phyloP scores from a whole-genome alignment of 129 eudicot genomes.

The Sambucus nigra region DNA sequence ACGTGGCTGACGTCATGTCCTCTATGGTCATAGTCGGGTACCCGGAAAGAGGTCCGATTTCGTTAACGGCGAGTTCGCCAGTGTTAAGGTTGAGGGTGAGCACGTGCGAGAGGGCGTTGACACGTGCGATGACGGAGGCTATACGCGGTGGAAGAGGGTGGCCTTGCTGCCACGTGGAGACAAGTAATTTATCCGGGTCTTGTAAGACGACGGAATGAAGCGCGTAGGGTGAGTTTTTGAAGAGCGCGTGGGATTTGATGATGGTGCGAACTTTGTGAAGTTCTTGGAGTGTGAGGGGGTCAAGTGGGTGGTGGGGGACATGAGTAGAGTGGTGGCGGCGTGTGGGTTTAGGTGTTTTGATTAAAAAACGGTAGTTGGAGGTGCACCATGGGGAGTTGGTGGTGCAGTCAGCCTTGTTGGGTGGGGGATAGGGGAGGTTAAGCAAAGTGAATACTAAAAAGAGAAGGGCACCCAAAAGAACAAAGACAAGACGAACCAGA shows the following conservation, averaged over 20 bases:
- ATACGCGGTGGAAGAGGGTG: conserved; percentile 45
- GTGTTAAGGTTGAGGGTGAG: conserved; percentile 47
- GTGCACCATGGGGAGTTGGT: conserved; percentile 30
- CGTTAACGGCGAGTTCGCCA: conserved; percentile 28
- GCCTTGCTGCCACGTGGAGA: conserved; percentile 50
- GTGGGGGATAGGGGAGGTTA: conserved; percentile 29
- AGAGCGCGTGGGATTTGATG: conserved; percentile 38
- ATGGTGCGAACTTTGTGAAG: conserved; percentile 35
- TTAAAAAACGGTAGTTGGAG: conserved; percentile 20
- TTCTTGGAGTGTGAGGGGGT: conserved; percentile 76
- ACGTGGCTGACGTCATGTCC: conserved; percentile 57
- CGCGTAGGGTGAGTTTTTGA: conserved; percentile 32
- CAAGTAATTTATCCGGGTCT: conserved; percentile 59
- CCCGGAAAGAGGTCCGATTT: conserved; percentile 42
- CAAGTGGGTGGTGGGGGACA: conserved; percentile 86
- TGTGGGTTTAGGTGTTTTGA: conserved; percentile 21
- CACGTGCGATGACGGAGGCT: conserved; percentile 69
- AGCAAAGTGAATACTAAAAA: conserved; percentile 41
- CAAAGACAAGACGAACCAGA: conserved; percentile 34
- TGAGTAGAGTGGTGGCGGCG: conserved; percentile 38
- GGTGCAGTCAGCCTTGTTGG: conserved; percentile 23
- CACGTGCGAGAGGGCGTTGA: conserved; percentile 35
- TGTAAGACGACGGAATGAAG: conserved; percentile 69
- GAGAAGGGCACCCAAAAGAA: conserved; percentile 30
- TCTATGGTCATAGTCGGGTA: conserved; percentile 85